These are phyloP conservation scores for Globisporangium paddicum DNA, from an alignment of 352 stramenopile genomes.

Conservation along the genomic window DNA sequence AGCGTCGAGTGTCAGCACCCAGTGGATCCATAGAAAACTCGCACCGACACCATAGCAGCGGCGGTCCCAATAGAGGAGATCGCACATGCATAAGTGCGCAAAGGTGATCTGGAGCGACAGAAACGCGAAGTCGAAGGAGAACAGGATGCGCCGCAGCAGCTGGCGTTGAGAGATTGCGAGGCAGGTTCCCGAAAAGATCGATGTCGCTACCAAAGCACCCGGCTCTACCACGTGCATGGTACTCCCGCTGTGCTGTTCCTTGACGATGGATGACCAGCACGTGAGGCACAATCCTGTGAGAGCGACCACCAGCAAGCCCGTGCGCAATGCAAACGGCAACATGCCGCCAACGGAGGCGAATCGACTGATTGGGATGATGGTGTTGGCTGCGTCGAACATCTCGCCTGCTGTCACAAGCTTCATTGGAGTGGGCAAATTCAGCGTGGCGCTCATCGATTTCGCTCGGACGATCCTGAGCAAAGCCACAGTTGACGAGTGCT, in stretches of 20 bases:
- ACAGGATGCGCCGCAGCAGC: slow-evolving; percentile 6
- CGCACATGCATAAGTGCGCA: slow-evolving; percentile 12
- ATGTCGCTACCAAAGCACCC: neutral
- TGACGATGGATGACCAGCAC: neutral
- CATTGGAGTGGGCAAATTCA: neutral
- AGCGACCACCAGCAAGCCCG: neutral
- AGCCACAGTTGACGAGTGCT: neutral
- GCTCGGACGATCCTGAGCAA: neutral
- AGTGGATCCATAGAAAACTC: slow-evolving; percentile 17
- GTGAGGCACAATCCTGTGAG: neutral
- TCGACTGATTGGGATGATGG: neutral
- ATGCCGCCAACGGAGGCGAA: neutral
- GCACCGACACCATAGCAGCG: slow-evolving; percentile 5
- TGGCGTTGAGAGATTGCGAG: slow-evolving; percentile 4
- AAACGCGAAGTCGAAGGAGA: slow-evolving; percentile 19
- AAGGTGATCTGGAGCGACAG: slow-evolving; percentile 13
- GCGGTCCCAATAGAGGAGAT: slow-evolving; percentile 10
- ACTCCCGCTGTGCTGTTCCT: neutral
- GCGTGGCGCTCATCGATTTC: neutral
- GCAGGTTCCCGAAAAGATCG: neutral
- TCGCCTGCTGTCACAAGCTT: neutral
- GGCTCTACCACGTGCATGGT: neutral
- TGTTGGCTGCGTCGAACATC: neutral
- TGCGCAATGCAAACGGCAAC: neutral
- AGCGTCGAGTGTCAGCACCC: slow-evolving; percentile 14